These are phyloP conservation scores for Fusarium newnesense DNA, from an alignment of 2,329 filamentous ascomycete genomes.

Conservation along the genomic window DNA sequence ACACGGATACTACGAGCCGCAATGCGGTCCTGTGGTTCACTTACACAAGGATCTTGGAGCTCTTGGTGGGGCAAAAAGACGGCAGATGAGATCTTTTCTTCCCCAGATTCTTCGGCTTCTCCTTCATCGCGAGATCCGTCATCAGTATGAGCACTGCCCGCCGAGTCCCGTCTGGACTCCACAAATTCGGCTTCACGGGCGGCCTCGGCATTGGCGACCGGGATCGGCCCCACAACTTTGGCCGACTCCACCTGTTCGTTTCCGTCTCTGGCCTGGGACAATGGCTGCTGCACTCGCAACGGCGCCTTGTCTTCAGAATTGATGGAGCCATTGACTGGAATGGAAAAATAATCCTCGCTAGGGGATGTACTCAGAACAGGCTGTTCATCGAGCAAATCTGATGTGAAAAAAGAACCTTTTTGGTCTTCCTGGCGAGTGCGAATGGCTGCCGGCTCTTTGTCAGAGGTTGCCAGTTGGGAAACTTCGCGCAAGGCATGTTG, in stretches of 20 bases:
- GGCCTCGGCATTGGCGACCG: constrained; percentile 35
- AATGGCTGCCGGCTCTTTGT: constrained; percentile 14
- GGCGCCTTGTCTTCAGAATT: constrained; percentile 18
- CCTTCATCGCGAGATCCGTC: constrained; percentile 50
- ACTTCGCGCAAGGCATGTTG: neutral
- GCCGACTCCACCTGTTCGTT: constrained; percentile 38
- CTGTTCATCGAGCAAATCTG: constrained; percentile 28
- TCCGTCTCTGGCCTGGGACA: constrained; percentile 25
- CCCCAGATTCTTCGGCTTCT: constrained; percentile 69
- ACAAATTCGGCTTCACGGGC: constrained; percentile 43
- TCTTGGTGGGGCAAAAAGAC: constrained; percentile 83
- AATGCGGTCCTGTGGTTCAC: constrained; percentile 47
- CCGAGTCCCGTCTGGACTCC: constrained; percentile 51
- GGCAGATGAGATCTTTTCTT: constrained; percentile 88
- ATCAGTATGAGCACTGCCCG: constrained; percentile 50
- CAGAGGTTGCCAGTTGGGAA: neutral
- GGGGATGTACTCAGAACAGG: constrained; percentile 36
- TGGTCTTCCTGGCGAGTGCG: constrained; percentile 27
- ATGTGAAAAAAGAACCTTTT: constrained; percentile 8
- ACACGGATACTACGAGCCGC: constrained; percentile 60
- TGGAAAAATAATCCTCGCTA: constrained; percentile 41
- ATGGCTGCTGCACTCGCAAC: constrained; percentile 29
- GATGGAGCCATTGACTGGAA: constrained; percentile 17
- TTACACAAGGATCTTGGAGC: constrained; percentile 50
- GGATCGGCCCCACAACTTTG: constrained; percentile 40